Evolutionary conservation across 2,329 filamentous ascomycete species (phyloP), one percentile per base, ranked within the genome.

Genomic region (Aurifilum marmelostoma): DNA sequence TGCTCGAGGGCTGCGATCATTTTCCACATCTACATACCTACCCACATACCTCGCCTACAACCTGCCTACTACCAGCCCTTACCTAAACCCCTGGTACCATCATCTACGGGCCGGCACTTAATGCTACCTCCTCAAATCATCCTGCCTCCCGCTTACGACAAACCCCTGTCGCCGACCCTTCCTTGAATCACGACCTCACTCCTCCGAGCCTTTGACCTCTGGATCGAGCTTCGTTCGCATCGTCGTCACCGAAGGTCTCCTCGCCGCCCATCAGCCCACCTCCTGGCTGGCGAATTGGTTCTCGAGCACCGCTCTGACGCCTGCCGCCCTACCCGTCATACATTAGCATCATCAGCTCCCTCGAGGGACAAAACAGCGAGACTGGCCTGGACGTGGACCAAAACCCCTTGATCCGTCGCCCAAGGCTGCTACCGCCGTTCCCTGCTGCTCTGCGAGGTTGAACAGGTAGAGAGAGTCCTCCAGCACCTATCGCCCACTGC

Each of bases 391-490:
- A 67, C 67, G 69, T 67, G 67, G 67, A 71, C 67, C 64, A 71
- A 50, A 59, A 54, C 61, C 41, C 69, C 69, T 68, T 70, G 63
- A 67, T 70, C 68, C 69, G 59, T 68, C 66, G 68, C 67, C n/a
- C 66, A 62, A 65, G 62, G 68, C 65, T 61, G 65, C 70, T 68
- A 67, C 68, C 69, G 66, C 65, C 66, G 60, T 71, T 69, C 64
- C 67, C 65, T 70, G 70, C 66, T 65, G 56, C 41, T 41, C 47
- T 59, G 68, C 68, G 70, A 70, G 70, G 70, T 66, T 67, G 70
- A 71, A 68, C 70, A 70, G 70, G 68, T 71, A 71, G 69, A 70
- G 69, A 70, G 65, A 68, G 67, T 50, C 47, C 70, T 67, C 66
- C 70, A 70, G 37, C 70, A 61, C 66, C 68, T 70, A 63, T 68